Base-by-base conservation (phyloP, 768 basidiomycete species). In the Obba rivulosa region DNA sequence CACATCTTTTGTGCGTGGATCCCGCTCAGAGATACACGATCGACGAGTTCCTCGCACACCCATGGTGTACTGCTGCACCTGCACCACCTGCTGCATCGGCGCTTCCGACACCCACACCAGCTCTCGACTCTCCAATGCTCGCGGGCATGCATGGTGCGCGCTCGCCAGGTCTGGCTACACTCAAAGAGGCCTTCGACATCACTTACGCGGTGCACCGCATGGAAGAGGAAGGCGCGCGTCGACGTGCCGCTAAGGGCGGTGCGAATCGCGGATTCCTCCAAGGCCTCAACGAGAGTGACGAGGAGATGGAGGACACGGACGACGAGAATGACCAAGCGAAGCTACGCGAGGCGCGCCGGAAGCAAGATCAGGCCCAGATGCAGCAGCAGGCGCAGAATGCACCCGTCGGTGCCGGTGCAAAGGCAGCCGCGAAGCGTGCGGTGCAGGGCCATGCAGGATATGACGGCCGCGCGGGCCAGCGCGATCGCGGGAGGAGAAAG, bases 151-250 rank as follows among this genome's bases (percentile, higher is more conserved):
- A 85, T 39, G 58, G 60, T 34, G 83, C 85, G 11, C 76, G 81
- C 17, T 97, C 95, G 43, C 96, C 96, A 2, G 94, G 96, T 20
- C 63, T 98, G 22, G 87, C 92, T 0, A 83, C 87, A 0, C 81
- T 99, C 65, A 98, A 96, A 62, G 96, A 98, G 64, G 94, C 96
- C 3, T 98, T 99, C 67, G 96, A 99, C 65, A 86, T 99, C 61
- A 95, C 96, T 1, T 97, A 97, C 66, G 95, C 96, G 3, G 96
- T 99, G 0, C 96, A 99, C 66, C 84, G 95, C 16, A 98, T 98
- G 95, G 95, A 97, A 64, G 96, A 99, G 66, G 96, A 99, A 67
- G 95, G 93, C 13, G 89, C 88, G 0, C 78, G 90, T 46, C 74
- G 91, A 43, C 78, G 88, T 21, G 91, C 87, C 40, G 87, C 87